phyloP scores from a whole-genome alignment of 495 filamentous ascomycete species.

The Neurospora sp. region DNA sequence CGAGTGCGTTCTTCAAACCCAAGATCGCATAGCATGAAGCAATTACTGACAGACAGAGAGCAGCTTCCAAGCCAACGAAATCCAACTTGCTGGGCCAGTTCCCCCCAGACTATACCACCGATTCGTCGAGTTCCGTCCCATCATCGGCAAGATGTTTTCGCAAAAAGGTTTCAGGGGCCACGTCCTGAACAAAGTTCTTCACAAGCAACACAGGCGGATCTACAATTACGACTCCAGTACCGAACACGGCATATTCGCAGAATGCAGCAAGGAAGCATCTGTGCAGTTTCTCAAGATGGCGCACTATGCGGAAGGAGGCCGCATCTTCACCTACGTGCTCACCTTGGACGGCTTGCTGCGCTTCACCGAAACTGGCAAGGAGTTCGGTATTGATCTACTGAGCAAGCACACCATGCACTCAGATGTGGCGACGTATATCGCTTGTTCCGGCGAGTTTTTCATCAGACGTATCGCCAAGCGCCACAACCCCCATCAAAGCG shows the following conservation, averaged over 20 bases:
- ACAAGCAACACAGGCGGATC: slow-evolving; percentile 78
- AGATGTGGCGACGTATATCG: slow-evolving; percentile 80
- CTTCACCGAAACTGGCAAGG: slow-evolving; percentile 90
- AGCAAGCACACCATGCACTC: slow-evolving; percentile 95
- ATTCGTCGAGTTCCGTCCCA: slow-evolving; percentile 85
- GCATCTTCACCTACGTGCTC: slow-evolving; percentile 86
- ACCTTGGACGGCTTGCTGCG: slow-evolving; percentile 76
- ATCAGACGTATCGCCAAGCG: slow-evolving; percentile 49
- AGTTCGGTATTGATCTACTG: slow-evolving; percentile 85
- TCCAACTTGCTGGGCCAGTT: slow-evolving; percentile 77
- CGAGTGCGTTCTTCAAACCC: slow-evolving; percentile 43
- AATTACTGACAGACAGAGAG: slow-evolving; percentile 1
- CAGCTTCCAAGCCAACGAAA: slow-evolving; percentile 88
- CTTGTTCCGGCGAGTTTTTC: slow-evolving; percentile 89
- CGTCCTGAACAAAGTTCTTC: slow-evolving; percentile 71
- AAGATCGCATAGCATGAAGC: neutral
- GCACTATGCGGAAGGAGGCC: slow-evolving; percentile 72
- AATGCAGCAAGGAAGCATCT: slow-evolving; percentile 51
- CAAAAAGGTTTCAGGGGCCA: slow-evolving; percentile 62
- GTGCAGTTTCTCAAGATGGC: slow-evolving; percentile 76
- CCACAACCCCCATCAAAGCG: neutral
- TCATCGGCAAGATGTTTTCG: slow-evolving; percentile 83
- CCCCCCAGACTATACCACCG: slow-evolving; percentile 73
- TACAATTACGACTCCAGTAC: slow-evolving; percentile 79
- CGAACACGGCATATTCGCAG: slow-evolving; percentile 46